A percentile compares a stretch with the other conserved stretches of the same genome.
These are phyloP conservation scores for Globisporangium irregulare DNA, from an alignment of 352 stramenopile genomes.

Conservation along the genomic window DNA sequence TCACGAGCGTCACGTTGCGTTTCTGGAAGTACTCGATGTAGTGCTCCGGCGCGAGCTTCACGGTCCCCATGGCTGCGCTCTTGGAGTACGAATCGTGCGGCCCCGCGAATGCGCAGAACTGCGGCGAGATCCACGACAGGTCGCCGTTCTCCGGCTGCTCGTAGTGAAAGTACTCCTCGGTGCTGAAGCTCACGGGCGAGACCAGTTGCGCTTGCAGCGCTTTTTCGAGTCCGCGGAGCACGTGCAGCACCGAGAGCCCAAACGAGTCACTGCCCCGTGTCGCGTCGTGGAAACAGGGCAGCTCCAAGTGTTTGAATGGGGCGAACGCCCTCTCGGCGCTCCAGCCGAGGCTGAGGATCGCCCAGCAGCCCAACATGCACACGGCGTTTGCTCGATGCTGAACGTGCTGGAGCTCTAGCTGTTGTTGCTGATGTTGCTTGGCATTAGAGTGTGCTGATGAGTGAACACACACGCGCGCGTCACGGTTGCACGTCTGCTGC, in stretches of 20 bases:
- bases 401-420: slow-evolving; percentile 12
- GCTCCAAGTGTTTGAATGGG: slow-evolving; percentile 33
- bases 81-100: slow-evolving; percentile 28
- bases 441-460: not conserved
- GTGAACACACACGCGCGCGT: slow-evolving; percentile 71
- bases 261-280: slow-evolving; percentile 23
- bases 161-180: slow-evolving; percentile 21
- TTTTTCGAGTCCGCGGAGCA: slow-evolving; percentile 28
- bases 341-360: slow-evolving; percentile 35
- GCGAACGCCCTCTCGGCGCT: slow-evolving; percentile 66
- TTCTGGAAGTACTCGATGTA: slow-evolving; percentile 25
- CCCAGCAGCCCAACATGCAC: slow-evolving; percentile 88
- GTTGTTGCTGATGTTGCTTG: not conserved
- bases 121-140: slow-evolving; percentile 31
- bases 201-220: slow-evolving; percentile 80
- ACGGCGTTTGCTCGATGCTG: slow-evolving; percentile 87
- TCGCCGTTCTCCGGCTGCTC: slow-evolving; percentile 27
- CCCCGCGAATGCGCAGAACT: slow-evolving; percentile 28
- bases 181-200: slow-evolving; percentile 50
- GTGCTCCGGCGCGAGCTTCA: slow-evolving; percentile 29
- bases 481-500: slow-evolving; percentile 10
- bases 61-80: slow-evolving; percentile 30
- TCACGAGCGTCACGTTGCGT: slow-evolving; percentile 37
- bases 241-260: slow-evolving; percentile 26
- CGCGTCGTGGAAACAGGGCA: slow-evolving; percentile 36